Base-by-base conservation (phyloP, 805 yeast genomes). In the Pichia manshurica region DNA sequence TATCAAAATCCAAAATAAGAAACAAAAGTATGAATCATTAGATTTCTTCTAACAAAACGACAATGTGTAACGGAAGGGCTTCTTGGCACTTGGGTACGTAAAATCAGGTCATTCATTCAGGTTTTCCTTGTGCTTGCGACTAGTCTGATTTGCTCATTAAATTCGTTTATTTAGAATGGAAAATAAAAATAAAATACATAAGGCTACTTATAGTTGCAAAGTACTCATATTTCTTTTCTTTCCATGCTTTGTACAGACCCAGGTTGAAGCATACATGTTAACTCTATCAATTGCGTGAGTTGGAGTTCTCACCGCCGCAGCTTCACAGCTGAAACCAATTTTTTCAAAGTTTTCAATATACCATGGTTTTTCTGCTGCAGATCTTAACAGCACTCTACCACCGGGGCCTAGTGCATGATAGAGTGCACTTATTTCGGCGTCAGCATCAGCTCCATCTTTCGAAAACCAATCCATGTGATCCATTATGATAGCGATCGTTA, bases 381-480 rank as follows among this genome's bases (percentile, higher is more conserved):
- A 78, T 62, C 95, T 78, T 54, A 86, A 69, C 74, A 86, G 66
- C 4, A 85, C 93, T 49, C 88, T 73, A 13, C 95, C 95, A 29
- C 81, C 81, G 23, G 74, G 73, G 10, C 77, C 74, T 44, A 86
- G 70, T 17, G 89, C 84, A 43, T 73, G 70, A 60, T 73, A 72
- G 39, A 87, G 69, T 0, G 87, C 86, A 31, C 70, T 61, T 53
- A 87, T 80, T 63, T 87, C 95, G 39, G 73, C 71, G 41, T 73
- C 67, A 12, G 87, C 90, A 19, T 83, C 89, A 2, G 58, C 58
- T 8, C 82, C 84, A 15, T 70, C 61, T 33, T 86, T 82, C 55
- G 82, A 81, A 60, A 86, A 86, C 95, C 95, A 86, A 66, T 87
- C 95, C 93, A 87, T 84, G 64, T 86, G 95, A 64, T 86, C 95